Evolutionary conservation across 331 rosid species (phyloP), one percentile per base, ranked within the genome.

Genomic region (Spiraea crenata): DNA sequence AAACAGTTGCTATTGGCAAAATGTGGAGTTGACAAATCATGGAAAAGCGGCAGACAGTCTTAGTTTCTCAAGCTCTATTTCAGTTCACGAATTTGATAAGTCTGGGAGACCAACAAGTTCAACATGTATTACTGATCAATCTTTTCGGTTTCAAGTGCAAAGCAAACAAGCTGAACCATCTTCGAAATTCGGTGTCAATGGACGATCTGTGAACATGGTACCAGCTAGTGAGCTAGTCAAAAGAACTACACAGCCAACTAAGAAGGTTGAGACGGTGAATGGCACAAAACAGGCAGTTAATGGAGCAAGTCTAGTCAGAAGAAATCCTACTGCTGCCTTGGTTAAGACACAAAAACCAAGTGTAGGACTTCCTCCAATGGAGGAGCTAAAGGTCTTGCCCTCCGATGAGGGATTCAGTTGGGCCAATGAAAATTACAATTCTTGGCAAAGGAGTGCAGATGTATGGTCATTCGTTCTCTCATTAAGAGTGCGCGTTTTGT

Each of bases 401-500:
- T 83, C 97, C 7, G 99, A 93, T 78, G 96, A 93, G 76, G 81
- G 87, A 51, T 93, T 93, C 80, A 86, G 95, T 75, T 93, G 99
- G 99, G 96, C 99, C 54, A 89, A 83, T 80, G 99, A 89, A 71
- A 89, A 89, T 74, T 93, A 93, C 74, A 91, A 79, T 77, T 89
- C 97, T 17, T 73, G 69, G 82, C 99, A 93, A 76, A 88, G 99
- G 84, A 78, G 84, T 72, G 69, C 92, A 44, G 97, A 93, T 79
- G 96, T 93, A 38, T 93, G 99, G 99, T 91, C 95, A 47, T 93
- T 85, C 59, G 93, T 91, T 68, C 8, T 93, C 76, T 89, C 99
- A 61, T 73, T 93, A n/a, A 91, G 99, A 1, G 50, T 93, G n/a
- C 97, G 96, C n/a, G 70, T 89, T 77, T 84, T 93, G 46, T 78